Evolutionary conservation across 176 grass and related monocot species (phyloP), one percentile per base, ranked within the genome.

Genomic region (Pontederia crassipes): DNA sequence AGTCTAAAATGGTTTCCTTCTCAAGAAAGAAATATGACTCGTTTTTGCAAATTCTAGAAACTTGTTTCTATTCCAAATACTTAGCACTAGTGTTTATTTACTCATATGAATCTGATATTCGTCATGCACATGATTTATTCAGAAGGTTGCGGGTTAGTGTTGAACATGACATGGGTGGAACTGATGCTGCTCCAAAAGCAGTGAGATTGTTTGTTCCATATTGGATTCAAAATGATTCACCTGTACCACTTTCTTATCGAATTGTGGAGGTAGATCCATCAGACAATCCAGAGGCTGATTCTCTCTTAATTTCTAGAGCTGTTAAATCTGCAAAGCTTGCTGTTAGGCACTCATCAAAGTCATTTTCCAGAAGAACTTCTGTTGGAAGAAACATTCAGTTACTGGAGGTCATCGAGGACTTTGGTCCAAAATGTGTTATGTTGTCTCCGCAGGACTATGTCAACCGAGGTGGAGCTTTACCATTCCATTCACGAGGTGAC

Each of bases 181-280:
- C 81, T 82, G 84, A 85, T 78, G 81, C 81, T 48, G 81, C 92
- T 70, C 81, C 81, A 11, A 97, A 97, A 74, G 88, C 87, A 5
- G 57, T 97, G 57, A 86, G 92, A 73, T 80, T 97, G 52, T 97
- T 97, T 80, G 92, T 97, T 53, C 87, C 92, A 64, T 97, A 97
- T 61, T 97, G 92, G 92, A 97, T 97, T 54, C 85, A 88, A 72
- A 97, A 97, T 68, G 66, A 77, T 81, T 91, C 87, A 67, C 58
- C 78, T 59, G 49, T 91, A 66, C 78, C 78, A 70, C 71, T 97
- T 66, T 82, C 79, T 56, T 97, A 91, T 80, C 83, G 84, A 29
- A 79, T 97, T 73, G 81, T 97, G 50, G 86, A 85, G 73, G 67
- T 82, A 53, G 87, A 97, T 72, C 64, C 84, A 46, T 28, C 78